Conservation (phyloP, 495 filamentous ascomycete genomes). For the Annulohypoxylon stygium region DNA sequence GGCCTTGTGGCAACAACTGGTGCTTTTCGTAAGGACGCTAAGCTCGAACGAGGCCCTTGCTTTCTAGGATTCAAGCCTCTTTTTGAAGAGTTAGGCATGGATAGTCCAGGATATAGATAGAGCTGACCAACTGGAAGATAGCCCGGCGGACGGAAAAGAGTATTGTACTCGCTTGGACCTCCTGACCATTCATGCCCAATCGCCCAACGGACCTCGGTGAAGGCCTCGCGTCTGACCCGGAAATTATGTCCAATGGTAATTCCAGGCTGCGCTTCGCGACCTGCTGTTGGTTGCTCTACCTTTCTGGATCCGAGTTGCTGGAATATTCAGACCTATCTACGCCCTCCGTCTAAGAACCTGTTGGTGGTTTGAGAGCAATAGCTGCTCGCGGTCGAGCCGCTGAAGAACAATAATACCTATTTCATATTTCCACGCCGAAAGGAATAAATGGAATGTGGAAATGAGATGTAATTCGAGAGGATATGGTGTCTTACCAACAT, state of each 20-base stretch:
- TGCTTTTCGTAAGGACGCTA: constrained; percentile 45
- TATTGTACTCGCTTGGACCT: constrained; percentile 54
- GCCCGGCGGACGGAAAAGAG: constrained; percentile 53
- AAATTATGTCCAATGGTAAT: constrained; percentile 59
- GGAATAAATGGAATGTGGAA: constrained; percentile 35
- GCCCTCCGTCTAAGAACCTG: constrained; percentile 11
- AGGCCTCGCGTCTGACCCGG: constrained; percentile 52
- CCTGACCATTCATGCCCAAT: constrained; percentile 56
- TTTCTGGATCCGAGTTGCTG: constrained; percentile 30
- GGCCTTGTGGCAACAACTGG: constrained; percentile 43
- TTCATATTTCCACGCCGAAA: constrained; percentile 25
- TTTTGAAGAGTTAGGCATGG: constrained; percentile 46
- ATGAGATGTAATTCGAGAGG: constrained; percentile 25
- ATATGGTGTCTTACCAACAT: constrained; percentile 31
- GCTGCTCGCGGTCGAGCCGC: constrained; percentile 24
- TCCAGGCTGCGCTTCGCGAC: constrained; percentile 41
- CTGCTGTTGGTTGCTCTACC: constrained; percentile 51
- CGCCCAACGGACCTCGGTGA: constrained; percentile 52
- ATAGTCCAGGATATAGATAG: constrained; percentile 52
- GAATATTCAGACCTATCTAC: constrained; percentile 40
- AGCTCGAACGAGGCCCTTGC: constrained; percentile 47
- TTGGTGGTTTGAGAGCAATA: constrained; percentile 16
- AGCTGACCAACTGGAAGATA: constrained; percentile 57
- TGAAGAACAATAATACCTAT: constrained; percentile 31
- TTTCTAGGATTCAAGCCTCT: constrained; percentile 50